Base-by-base conservation (phyloP, 2,329 filamentous ascomycete genomes). In the Aspergillus candidus region DNA sequence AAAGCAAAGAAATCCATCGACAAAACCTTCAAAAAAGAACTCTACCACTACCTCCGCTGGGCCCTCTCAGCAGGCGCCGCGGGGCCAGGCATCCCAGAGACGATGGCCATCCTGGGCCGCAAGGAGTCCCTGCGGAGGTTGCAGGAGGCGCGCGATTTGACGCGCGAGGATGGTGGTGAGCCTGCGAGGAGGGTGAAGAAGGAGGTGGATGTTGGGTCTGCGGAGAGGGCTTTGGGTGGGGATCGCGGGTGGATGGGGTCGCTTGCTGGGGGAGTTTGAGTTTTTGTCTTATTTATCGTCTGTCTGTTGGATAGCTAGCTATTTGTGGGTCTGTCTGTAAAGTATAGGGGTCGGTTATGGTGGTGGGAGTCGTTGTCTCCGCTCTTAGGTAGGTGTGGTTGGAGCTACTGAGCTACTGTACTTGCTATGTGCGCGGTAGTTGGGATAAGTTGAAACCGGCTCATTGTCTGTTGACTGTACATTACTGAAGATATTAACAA, bases 21-120 rank as follows among this genome's bases (percentile, higher is more conserved):
- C 38, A 68, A 68, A 40, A 35, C 56, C 13, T 68, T 69, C 49
- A 72, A 68, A 46, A 72, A 67, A 41, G 63, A 73, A 40, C 51
- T 80, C 4, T 76, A 80, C 61, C 63, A 72, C 44, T 80, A 77
- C 54, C 62, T 83, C 41, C 72, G 80, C 40, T 76, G 77, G 71
- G 77, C 75, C 2, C 50, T 83, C 17, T 68, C 71, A 2, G 76
- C 69, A 33, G 76, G 76, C 2, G 65, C 65, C 14, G 68, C 72
- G 8, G 80, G 80, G 0, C 78, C 79, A 1, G 68, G 72, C 12
- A 71, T 78, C 8, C 72, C 72, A 1, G 67, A 72, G 32, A 72
- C 72, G 2, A 76, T 83, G 75, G 66, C 58, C 11, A 70, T 80
- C 14, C 57, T 83, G 15, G 79, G 80, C 0, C 71, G 70, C 37